These are phyloP conservation scores for Mucor plumbeus DNA, from an alignment of 371 early-diverging fungal species.

Conservation along the genomic window DNA sequence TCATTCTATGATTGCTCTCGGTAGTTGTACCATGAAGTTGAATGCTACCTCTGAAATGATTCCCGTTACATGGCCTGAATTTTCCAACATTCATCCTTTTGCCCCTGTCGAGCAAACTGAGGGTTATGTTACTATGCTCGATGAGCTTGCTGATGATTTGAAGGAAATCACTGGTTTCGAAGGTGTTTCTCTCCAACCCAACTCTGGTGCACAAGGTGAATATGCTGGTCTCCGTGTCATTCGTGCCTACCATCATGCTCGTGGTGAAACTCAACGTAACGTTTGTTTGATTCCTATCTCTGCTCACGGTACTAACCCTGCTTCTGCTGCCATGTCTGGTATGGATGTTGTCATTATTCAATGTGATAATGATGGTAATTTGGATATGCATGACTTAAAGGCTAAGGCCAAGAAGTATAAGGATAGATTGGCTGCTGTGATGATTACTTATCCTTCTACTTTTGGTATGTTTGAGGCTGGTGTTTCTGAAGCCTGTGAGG, in stretches of 20 bases:
- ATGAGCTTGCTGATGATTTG: conserved; percentile 87
- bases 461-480: conserved; percentile 96
- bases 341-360: conserved; percentile 92
- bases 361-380: conserved; percentile 88
- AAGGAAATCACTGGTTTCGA: conserved; percentile 94
- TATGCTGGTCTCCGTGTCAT: conserved; percentile 95
- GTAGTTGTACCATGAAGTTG: conserved; percentile 98
- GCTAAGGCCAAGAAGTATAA: conserved; percentile 86
- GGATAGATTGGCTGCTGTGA: conserved; percentile 87
- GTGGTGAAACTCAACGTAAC: conserved; percentile 84
- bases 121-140: conserved; percentile 86
- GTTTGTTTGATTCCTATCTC: conserved; percentile 97
- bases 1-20: conserved; percentile 98
- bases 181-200: conserved; percentile 92
- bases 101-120: conserved; percentile 90
- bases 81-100: conserved; percentile 94
- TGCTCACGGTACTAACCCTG: conserved; percentile 99
- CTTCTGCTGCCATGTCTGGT: conserved; percentile 97
- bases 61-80: conserved; percentile 97
- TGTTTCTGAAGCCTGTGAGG: conserved; percentile 83
- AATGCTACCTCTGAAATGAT: conserved; percentile 98
- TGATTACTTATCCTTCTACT: conserved; percentile 98
- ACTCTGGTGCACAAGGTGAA: conserved; percentile 98
- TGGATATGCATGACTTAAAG: conserved; percentile 89
- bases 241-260: conserved; percentile 86